Evolutionary conservation across 176 grass and related monocot genomes (phyloP).

Genomic region (Elymus sibiricus): DNA sequence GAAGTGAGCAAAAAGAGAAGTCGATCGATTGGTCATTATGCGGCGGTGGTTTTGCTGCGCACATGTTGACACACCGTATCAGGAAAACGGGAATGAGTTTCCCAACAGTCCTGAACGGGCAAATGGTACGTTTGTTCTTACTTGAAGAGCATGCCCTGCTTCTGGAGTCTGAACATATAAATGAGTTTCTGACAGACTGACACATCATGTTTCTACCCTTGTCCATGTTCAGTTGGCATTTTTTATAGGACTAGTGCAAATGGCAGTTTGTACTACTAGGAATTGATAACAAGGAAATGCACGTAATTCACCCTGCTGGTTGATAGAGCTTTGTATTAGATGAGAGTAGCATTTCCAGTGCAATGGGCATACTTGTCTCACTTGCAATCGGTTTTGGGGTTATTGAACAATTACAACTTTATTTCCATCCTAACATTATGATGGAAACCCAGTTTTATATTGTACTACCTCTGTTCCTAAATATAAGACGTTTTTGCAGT

Average conservation of each 20-base stretch:
- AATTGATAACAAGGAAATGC: not conserved
- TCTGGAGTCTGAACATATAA: not conserved
- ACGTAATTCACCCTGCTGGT: not conserved
- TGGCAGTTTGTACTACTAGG: not conserved
- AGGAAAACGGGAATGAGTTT: conserved; percentile 40
- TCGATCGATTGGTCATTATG: conserved; percentile 15
- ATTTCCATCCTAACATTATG: not conserved
- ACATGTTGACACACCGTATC: conserved; percentile 47
- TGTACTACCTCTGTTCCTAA: not conserved
- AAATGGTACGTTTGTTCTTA: conserved; percentile 30
- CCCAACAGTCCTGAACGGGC: conserved; percentile 31
- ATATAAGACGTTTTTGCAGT: no score
- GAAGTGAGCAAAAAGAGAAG: conserved; percentile 13
- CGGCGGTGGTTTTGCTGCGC: conserved; percentile 79
- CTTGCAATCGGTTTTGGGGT: not conserved
- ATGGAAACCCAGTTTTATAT: not conserved
- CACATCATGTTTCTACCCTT: not conserved
- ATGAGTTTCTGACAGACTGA: not conserved
- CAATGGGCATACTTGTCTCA: not conserved
- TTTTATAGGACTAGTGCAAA: not conserved
- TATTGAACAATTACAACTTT: not conserved
- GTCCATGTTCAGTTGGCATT: not conserved
- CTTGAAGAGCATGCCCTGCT: not conserved
- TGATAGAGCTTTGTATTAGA: conserved; percentile 1
- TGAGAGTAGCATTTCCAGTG: not conserved